Percentiles rank a stretch among this genome's conserved stretches.
Evolutionary conservation across 1,284 basidiomycete genomes (phyloP).

Genomic region (Leccinum pachyderme): DNA sequence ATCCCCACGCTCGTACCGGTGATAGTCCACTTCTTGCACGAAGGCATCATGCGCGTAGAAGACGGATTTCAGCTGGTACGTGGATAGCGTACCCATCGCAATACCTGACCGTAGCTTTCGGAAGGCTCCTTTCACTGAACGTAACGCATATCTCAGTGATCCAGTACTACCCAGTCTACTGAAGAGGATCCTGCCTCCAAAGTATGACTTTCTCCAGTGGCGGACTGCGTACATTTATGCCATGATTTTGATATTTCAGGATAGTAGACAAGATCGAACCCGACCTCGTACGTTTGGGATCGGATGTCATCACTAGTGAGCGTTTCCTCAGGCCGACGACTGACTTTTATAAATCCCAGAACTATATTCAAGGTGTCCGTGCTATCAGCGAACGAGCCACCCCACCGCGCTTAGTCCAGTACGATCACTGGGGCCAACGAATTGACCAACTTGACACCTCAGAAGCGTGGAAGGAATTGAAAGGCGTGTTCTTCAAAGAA

Average conservation of each 20-base stretch:
- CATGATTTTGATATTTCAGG: constrained; percentile 1
- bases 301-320: constrained; percentile 53
- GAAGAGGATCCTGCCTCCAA: constrained; percentile 50
- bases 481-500: constrained; percentile 67
- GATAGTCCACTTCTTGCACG: not conserved
- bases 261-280: constrained; percentile 46
- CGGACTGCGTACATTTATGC: not conserved
- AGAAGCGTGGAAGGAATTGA: constrained; percentile 71
- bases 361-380: constrained; percentile 43
- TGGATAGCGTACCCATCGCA: not conserved
- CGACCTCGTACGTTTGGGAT: constrained; percentile 55
- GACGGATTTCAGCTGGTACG: constrained; percentile 63
- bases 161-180: constrained; percentile 56
- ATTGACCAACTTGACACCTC: constrained; percentile 65
- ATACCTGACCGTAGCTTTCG: not conserved
- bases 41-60: constrained; percentile 53
- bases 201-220: constrained; percentile 28
- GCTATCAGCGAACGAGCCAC: constrained; percentile 42
- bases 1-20: constrained; percentile 4
- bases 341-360: not conserved
- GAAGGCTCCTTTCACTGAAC: constrained; percentile 43
- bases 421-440: constrained; percentile 67
- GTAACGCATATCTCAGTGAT: constrained; percentile 61
- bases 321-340: not conserved
- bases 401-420: constrained; percentile 58